These are phyloP conservation scores for Calonectria naviculata DNA, from an alignment of 2,329 filamentous ascomycete genomes.

Conservation along the genomic window DNA sequence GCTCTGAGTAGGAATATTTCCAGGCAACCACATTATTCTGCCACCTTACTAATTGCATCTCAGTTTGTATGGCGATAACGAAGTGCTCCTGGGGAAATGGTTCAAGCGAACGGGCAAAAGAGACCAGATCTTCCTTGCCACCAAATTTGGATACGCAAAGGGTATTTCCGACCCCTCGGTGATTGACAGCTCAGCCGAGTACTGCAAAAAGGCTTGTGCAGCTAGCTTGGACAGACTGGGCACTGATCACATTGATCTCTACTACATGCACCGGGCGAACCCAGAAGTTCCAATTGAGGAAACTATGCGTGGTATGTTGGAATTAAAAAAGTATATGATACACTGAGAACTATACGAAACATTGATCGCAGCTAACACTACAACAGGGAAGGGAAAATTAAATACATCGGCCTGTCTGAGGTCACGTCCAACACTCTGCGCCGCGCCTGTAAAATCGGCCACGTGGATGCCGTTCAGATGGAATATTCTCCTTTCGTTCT, in stretches of 20 bases:
- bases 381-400: constrained; percentile 62
- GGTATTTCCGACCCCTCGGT: not conserved
- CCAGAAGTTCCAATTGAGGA: constrained; percentile 55
- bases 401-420: constrained; percentile 63
- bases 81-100: constrained; percentile 59
- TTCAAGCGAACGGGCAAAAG: constrained; percentile 56
- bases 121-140: constrained; percentile 57
- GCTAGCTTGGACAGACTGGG: constrained; percentile 50
- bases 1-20: constrained; percentile 43
- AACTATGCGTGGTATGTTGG: constrained; percentile 58
- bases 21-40: not conserved
- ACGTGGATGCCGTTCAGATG: constrained; percentile 62
- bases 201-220: constrained; percentile 31
- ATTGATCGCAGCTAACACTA: not conserved
- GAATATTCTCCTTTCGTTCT: constrained; percentile 66
- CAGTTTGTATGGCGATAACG: constrained; percentile 55
- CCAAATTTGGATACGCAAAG: constrained; percentile 41
- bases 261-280: constrained; percentile 60
- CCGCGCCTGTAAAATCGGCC: constrained; percentile 60
- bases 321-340: constrained; percentile 48
- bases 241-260: constrained; percentile 61
- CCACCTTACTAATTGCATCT: not conserved
- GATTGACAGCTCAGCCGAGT: constrained; percentile 10
- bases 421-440: constrained; percentile 58
- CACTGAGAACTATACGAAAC: not conserved